phyloP scores from a whole-genome alignment of 1,284 basidiomycete genomes.

The Irpex sp. region DNA sequence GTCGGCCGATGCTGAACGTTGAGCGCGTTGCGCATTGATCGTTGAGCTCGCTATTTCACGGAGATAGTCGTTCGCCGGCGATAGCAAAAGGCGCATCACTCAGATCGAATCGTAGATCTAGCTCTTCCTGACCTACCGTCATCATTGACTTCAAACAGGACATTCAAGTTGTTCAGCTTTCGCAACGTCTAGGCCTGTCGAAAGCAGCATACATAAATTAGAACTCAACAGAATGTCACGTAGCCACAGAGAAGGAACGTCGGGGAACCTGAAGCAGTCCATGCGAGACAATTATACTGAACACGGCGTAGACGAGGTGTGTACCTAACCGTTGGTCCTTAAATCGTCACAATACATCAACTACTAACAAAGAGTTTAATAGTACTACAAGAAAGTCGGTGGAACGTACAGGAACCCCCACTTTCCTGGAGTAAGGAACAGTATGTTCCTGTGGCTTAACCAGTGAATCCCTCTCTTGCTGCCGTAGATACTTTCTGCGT shows the following conservation, averaged over 20 bases:
- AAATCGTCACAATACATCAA: too few relatives aligned
- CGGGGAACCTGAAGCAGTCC: constrained; percentile 52
- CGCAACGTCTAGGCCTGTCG: too few relatives aligned
- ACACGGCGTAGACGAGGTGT: constrained; percentile 62
- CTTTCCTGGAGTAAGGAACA: constrained; percentile 61
- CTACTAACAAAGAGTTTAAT: not conserved
- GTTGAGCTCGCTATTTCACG: not conserved
- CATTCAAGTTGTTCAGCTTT: too few relatives aligned
- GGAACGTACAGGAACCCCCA: constrained; percentile 71
- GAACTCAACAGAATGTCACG: not conserved
- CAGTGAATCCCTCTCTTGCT: constrained; percentile 26
- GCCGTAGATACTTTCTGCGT: constrained; percentile 15
- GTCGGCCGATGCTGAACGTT: not conserved
- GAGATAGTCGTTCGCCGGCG: too few relatives aligned
- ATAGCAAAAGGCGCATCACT: too few relatives aligned
- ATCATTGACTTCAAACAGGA: too few relatives aligned
- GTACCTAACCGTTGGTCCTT: constrained; percentile 9
- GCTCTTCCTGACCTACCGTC: too few relatives aligned
- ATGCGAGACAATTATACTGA: constrained; percentile 70
- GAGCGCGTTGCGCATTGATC: not conserved
- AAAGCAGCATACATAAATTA: too few relatives aligned
- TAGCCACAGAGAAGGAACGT: constrained; percentile 32
- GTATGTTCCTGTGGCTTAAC: constrained; percentile 51
- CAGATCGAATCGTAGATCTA: too few relatives aligned
- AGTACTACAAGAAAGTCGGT: constrained; percentile 53